A percentile compares a stretch with the other conserved stretches of the same genome.
Evolutionary conservation across 192 early-diverging fungal genomes (phyloP).

Genomic region (Entomortierella lignicola): DNA sequence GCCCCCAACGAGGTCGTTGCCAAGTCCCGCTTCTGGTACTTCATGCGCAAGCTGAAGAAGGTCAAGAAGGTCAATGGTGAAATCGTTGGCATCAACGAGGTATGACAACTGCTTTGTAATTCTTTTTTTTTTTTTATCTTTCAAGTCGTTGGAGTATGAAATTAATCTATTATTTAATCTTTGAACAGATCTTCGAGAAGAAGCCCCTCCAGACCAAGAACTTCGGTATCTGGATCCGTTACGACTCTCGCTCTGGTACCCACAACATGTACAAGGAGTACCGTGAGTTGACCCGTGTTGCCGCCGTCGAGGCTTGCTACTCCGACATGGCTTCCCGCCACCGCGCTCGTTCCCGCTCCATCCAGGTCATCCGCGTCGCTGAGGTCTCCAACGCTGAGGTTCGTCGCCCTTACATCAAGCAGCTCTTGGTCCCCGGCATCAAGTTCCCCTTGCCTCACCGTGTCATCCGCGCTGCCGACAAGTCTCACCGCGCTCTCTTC

Average conservation of each 20-base stretch:
- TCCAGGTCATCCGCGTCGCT: slow-evolving; percentile 99
- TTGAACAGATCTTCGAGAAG: slow-evolving; percentile 96
- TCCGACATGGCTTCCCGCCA: slow-evolving; percentile 96
- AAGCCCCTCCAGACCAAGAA: slow-evolving; percentile 93
- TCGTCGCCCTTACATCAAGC: slow-evolving; percentile 97
- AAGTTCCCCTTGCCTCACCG: slow-evolving; percentile 99
- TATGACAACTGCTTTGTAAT: slow-evolving; percentile 42
- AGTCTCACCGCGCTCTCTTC: slow-evolving; percentile 87
- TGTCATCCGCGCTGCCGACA: slow-evolving; percentile 83
- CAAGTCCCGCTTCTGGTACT: slow-evolving; percentile 99
- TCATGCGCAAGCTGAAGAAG: slow-evolving; percentile 98
- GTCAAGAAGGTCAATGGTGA: slow-evolving; percentile 99
- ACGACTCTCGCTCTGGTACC: slow-evolving; percentile 99
- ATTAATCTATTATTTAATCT: too few species aligned
- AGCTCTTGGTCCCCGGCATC: slow-evolving; percentile 90
- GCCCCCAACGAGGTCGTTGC: slow-evolving; percentile 98
- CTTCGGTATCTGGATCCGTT: slow-evolving; percentile 99
- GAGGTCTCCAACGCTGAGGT: slow-evolving; percentile 86
- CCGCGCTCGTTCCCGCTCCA: slow-evolving; percentile 95
- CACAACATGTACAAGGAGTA: slow-evolving; percentile 82
- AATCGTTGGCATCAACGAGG: slow-evolving; percentile 97
- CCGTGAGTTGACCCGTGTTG: slow-evolving; percentile 92
- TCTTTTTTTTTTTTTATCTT: not conserved
- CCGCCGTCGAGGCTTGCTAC: slow-evolving; percentile 56
- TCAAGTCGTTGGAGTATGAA: too few species aligned